phyloP scores from a whole-genome alignment of 805 yeast genomes.

The Candida pini region DNA sequence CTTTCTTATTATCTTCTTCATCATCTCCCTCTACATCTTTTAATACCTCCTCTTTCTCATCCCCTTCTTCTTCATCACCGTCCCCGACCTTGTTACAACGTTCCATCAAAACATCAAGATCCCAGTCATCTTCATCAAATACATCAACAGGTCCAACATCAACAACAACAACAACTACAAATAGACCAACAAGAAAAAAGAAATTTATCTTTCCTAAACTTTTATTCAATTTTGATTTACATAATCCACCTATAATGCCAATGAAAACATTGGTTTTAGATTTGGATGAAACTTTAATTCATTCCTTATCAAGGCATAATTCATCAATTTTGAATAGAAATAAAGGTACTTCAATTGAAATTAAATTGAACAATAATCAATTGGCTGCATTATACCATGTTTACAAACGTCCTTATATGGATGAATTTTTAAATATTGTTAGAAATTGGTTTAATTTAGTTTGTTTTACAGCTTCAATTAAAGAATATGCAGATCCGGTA shows the following conservation, averaged over 20 bases:
- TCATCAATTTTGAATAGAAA: conserved; percentile 37
- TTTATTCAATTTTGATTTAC: conserved; percentile 28
- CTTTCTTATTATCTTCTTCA: conserved; percentile 1
- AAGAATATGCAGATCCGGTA: conserved; percentile 95
- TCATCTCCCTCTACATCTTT: neutral
- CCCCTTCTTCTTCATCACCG: conserved; percentile 1
- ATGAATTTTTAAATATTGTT: conserved; percentile 71
- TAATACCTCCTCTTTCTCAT: neutral
- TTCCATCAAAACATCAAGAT: conserved; percentile 1
- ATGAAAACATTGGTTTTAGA: conserved; percentile 75
- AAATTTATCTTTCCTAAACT: conserved; percentile 30
- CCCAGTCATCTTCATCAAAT: neutral
- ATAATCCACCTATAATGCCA: conserved; percentile 27
- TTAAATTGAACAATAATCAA: conserved; percentile 53
- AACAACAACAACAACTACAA: conserved; percentile 1
- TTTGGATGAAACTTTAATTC: conserved; percentile 91
- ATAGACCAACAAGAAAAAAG: conserved; percentile 18
- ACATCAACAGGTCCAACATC: neutral
- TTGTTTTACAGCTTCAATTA: conserved; percentile 90
- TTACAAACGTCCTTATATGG: conserved; percentile 89
- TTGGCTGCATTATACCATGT: conserved; percentile 82
- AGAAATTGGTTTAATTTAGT: conserved; percentile 84
- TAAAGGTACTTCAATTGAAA: conserved; percentile 74
- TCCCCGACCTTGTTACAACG: neutral
- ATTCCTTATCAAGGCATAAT: conserved; percentile 71